Percentiles rank a stretch among this genome's conserved stretches.
These are phyloP conservation scores for Xylariaceae sp. DNA, from an alignment of 2,329 filamentous ascomycete genomes.

Conservation along the genomic window DNA sequence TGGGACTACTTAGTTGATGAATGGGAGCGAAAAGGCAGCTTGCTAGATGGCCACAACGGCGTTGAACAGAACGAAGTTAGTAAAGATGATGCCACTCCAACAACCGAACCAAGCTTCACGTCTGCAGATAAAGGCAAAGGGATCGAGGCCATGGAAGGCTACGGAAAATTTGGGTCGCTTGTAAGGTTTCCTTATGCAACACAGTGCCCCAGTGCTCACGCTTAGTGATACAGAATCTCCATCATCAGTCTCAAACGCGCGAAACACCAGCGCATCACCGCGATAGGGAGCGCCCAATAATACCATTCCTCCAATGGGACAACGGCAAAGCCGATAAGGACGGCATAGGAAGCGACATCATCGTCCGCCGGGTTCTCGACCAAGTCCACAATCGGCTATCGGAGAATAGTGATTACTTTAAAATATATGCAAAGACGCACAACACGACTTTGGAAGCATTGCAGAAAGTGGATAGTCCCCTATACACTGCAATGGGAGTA, in stretches of 20 bases:
- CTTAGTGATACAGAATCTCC: background rate
- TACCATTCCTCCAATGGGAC: conserved; percentile 18
- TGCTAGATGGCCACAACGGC: background rate
- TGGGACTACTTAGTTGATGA: background rate
- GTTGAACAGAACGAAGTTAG: background rate
- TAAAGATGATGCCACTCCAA: background rate
- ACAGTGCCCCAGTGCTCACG: too few relatives aligned
- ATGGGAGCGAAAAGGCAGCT: background rate
- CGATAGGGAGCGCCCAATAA: background rate
- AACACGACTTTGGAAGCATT: background rate
- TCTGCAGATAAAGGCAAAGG: background rate
- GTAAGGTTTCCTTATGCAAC: background rate
- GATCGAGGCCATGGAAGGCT: background rate
- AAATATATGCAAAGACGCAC: background rate
- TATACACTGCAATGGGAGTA: background rate
- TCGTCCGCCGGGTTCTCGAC: conserved; percentile 12
- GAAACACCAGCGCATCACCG: background rate
- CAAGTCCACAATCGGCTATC: conserved; percentile 5
- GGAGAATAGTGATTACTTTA: background rate
- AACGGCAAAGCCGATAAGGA: background rate
- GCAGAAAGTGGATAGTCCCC: background rate
- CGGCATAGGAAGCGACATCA: background rate
- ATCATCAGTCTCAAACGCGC: background rate
- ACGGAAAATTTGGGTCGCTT: background rate
- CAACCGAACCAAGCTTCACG: background rate